Percentiles rank a stretch among this genome's conserved stretches.
Evolutionary conservation across 495 filamentous ascomycete species (phyloP).

Genomic region (Xylaria cubensis): DNA sequence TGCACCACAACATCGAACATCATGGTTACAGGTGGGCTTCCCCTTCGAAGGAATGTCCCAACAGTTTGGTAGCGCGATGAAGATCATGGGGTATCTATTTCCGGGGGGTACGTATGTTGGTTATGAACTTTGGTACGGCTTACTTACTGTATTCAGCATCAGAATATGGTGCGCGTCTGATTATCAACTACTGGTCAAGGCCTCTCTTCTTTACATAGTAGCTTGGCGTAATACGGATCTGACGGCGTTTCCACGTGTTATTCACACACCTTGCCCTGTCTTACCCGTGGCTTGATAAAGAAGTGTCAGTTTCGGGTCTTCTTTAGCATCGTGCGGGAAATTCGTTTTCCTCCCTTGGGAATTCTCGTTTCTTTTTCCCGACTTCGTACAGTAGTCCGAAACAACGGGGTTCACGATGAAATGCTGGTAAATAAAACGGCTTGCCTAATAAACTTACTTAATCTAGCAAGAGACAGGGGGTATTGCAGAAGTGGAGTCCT

Average conservation of each 20-base stretch:
- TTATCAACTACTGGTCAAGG: background rate
- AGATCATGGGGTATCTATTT: slow-evolving; percentile 11
- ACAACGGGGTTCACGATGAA: background rate
- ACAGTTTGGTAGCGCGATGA: slow-evolving; percentile 13
- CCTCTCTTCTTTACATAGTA: no score
- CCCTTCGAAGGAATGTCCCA: background rate
- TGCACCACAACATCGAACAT: background rate
- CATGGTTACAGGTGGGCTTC: background rate
- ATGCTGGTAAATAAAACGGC: background rate
- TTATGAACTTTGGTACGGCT: background rate
- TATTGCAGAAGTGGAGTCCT: background rate
- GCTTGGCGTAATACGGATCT: background rate
- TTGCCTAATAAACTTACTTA: background rate
- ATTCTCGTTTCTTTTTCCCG: background rate
- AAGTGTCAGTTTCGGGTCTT: background rate
- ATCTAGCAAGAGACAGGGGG: slow-evolving; percentile 1
- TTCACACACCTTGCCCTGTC: background rate
- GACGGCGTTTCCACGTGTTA: background rate
- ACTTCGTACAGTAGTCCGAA: background rate
- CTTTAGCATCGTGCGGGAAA: background rate
- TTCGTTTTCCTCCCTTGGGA: background rate
- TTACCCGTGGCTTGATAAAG: background rate
- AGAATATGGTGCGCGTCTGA: background rate
- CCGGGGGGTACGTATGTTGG: background rate
- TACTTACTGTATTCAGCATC: background rate